phyloP scores from a whole-genome alignment of 2,329 filamentous ascomycete genomes.

The Fusarium buharicum region DNA sequence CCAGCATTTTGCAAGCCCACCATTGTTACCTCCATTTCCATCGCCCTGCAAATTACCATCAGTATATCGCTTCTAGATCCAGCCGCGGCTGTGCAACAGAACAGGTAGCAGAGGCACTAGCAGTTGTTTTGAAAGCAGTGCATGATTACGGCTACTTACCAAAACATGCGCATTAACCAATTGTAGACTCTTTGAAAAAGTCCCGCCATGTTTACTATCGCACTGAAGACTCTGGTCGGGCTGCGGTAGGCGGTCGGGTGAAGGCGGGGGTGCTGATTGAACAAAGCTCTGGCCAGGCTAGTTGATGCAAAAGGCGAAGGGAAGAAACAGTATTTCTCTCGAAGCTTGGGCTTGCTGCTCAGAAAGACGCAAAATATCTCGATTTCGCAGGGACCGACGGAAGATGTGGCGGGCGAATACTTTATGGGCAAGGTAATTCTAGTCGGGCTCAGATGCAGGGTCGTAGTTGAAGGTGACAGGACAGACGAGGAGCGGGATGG shows the following conservation, averaged over 20 bases:
- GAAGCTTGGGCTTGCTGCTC: constrained; percentile 12
- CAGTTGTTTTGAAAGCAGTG: constrained; percentile 17
- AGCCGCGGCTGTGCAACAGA: constrained; percentile 16
- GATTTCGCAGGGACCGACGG: constrained; percentile 33
- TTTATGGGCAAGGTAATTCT: constrained; percentile 44
- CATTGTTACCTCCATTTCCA: constrained; percentile 99
- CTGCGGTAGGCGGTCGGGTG: constrained; percentile 41
- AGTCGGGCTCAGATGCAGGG: constrained; percentile 43
- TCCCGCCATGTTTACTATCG: constrained; percentile 75
- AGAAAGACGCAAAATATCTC: constrained; percentile 29
- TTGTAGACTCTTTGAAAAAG: constrained; percentile 96
- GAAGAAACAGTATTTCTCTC: constrained; percentile 16
- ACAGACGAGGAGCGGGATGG: constrained; percentile 34
- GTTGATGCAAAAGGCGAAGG: constrained; percentile 22
- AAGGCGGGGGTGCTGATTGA: constrained; percentile 43
- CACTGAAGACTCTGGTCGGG: constrained; percentile 37
- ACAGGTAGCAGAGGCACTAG: constrained; percentile 12
- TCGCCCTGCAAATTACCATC: constrained; percentile 72
- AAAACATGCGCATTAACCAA: constrained; percentile 97
- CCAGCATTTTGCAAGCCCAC: constrained; percentile 98
- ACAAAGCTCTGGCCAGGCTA: constrained; percentile 20
- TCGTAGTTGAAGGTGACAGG: constrained; percentile 32
- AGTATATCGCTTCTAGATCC: constrained; percentile 40
- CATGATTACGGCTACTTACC: constrained; percentile 67
- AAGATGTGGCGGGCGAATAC: constrained; percentile 44